Conservation (phyloP, 2,329 filamentous ascomycete species). For the Helotiales sp. region DNA sequence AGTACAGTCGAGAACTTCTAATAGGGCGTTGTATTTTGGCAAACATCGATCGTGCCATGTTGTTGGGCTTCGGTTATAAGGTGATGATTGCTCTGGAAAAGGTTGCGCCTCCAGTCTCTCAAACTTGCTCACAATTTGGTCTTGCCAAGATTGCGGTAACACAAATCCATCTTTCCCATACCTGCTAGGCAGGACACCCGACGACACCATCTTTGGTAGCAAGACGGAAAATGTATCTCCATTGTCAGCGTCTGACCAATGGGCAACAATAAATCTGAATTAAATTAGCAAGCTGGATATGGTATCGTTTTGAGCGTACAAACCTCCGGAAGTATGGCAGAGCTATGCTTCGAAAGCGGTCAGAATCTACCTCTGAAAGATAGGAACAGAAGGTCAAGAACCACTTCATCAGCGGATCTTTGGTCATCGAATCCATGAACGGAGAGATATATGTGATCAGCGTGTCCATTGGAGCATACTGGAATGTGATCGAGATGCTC, state of each 20-base stretch:
- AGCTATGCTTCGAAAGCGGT: conserved; percentile 79
- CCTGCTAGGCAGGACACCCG: conserved; percentile 58
- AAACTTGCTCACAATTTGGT: conserved; percentile 73
- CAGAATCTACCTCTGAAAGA: conserved; percentile 73
- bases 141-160: conserved; percentile 72
- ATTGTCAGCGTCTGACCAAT: conserved; percentile 71
- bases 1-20: conserved; percentile 66
- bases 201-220: conserved; percentile 67
- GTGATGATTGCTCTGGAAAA: conserved; percentile 65
- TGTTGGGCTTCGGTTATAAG: conserved; percentile 63
- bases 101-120: conserved; percentile 66
- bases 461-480: conserved; percentile 78
- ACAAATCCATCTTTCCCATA: conserved; percentile 58
- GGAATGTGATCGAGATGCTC: conserved; percentile 69
- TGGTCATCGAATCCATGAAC: conserved; percentile 68
- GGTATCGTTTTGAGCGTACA: background rate
- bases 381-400: conserved; percentile 88
- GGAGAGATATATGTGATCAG: conserved; percentile 72
- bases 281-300: background rate
- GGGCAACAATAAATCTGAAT: conserved; percentile 71
- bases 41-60: conserved; percentile 67
- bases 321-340: conserved; percentile 81
- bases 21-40: conserved; percentile 69
- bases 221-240: conserved; percentile 73
- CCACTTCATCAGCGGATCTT: conserved; percentile 68